These are phyloP conservation scores for Medicago truncatula DNA, from an alignment of 306 rosid genomes.

Conservation along the genomic window MtrunA17r5.0-ANR NC_053042.1:54541001-54541500, in stretches of 20 bases:
- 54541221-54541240: conserved; percentile 87
- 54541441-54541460: no score
- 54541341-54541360: conserved; percentile 24
- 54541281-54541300: conserved; percentile 96
- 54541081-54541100: conserved; percentile 34
- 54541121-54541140: conserved; percentile 25
- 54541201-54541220: conserved; percentile 69
- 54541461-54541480: conserved; percentile 23
- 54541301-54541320: conserved; percentile 88
- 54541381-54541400: conserved; percentile 29
- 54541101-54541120: conserved; percentile 28
- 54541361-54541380: conserved; percentile 16
- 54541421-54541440: no score
- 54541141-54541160: conserved; percentile 30
- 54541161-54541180: conserved; percentile 36
- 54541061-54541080: conserved; percentile 6
- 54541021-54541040: background rate
- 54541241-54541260: conserved; percentile 97
- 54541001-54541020: background rate
- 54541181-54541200: conserved; percentile 37
- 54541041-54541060: conserved; percentile 25
- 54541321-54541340: conserved; percentile 32
- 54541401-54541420: background rate
- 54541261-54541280: conserved; percentile 95
- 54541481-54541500: conserved; percentile 2